Conservation (phyloP, 2,329 filamentous ascomycete species). For the Tolypocladium ovalisporum region DNA sequence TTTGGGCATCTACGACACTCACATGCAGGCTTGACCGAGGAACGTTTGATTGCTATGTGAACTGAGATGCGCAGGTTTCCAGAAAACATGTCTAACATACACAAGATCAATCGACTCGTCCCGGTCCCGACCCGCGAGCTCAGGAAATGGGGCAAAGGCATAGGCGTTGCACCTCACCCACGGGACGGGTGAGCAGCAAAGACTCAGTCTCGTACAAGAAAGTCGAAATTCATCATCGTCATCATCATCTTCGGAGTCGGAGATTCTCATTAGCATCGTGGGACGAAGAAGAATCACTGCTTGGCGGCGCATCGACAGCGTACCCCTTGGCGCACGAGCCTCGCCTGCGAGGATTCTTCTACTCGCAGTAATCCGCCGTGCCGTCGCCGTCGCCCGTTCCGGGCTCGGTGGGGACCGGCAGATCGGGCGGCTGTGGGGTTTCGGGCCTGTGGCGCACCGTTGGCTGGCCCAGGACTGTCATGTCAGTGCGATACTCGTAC, state of each 20-base stretch:
- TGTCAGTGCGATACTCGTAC: no score
- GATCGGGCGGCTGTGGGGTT: constrained; percentile 17
- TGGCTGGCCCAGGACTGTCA: neutral
- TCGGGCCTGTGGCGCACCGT: constrained; percentile 13
- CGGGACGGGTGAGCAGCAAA: neutral
- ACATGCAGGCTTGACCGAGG: neutral
- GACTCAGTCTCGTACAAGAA: neutral
- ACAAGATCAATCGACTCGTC: no score
- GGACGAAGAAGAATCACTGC: neutral
- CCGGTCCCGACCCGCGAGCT: neutral
- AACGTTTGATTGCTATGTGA: no score
- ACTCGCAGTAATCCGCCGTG: constrained; percentile 13
- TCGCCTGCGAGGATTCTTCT: neutral
- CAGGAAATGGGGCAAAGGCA: neutral
- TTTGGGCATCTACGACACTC: neutral
- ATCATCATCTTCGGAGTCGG: neutral
- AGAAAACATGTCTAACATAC: neutral
- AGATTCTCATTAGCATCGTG: neutral
- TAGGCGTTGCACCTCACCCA: neutral
- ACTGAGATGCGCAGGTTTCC: neutral
- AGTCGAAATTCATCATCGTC: neutral
- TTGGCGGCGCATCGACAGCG: neutral
- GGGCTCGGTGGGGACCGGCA: constrained; percentile 18
- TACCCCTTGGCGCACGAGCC: neutral
- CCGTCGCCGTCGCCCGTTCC: constrained; percentile 19